These are phyloP conservation scores for Plectosphaerella sp. DNA, from an alignment of 2,329 filamentous ascomycete genomes.

Conservation along the genomic window DNA sequence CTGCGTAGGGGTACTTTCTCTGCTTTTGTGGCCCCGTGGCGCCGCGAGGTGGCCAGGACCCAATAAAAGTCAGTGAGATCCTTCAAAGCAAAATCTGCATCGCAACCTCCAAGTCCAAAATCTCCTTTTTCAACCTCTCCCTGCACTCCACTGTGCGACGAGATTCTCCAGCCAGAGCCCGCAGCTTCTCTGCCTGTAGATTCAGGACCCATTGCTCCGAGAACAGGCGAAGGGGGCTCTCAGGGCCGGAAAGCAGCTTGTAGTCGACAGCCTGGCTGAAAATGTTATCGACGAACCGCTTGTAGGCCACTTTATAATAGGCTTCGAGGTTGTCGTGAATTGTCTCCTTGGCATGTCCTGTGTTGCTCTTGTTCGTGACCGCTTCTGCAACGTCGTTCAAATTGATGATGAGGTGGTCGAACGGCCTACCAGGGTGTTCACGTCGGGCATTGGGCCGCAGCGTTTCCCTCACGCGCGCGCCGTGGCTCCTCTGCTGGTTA, in stretches of 20 bases:
- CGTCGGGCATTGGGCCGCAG: background rate
- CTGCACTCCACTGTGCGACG: background rate
- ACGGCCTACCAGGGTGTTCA: background rate
- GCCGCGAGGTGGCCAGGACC: too few species aligned
- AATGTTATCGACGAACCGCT: slow-evolving; percentile 29
- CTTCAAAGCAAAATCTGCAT: slow-evolving; percentile 1
- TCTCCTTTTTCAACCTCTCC: slow-evolving; percentile 1
- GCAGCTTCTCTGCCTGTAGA: slow-evolving; percentile 14
- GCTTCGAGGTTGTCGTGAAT: slow-evolving; percentile 8
- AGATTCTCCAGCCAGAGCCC: background rate
- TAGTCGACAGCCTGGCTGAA: slow-evolving; percentile 19
- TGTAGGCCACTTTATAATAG: slow-evolving; percentile 26
- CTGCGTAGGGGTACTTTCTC: too few species aligned
- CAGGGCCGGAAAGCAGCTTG: slow-evolving; percentile 16
- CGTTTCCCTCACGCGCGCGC: background rate
- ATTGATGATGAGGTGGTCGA: slow-evolving; percentile 6
- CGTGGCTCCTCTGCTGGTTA: background rate
- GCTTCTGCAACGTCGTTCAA: background rate
- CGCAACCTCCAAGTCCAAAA: background rate
- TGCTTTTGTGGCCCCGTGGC: too few species aligned
- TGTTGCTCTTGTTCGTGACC: background rate
- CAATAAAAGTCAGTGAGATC: too few species aligned
- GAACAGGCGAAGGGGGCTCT: slow-evolving; percentile 21
- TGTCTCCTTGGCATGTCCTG: background rate
- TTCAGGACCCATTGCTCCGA: slow-evolving; percentile 24